Conservation (phyloP, 2,329 filamentous ascomycete genomes). For the Orbilia javanica region DNA sequence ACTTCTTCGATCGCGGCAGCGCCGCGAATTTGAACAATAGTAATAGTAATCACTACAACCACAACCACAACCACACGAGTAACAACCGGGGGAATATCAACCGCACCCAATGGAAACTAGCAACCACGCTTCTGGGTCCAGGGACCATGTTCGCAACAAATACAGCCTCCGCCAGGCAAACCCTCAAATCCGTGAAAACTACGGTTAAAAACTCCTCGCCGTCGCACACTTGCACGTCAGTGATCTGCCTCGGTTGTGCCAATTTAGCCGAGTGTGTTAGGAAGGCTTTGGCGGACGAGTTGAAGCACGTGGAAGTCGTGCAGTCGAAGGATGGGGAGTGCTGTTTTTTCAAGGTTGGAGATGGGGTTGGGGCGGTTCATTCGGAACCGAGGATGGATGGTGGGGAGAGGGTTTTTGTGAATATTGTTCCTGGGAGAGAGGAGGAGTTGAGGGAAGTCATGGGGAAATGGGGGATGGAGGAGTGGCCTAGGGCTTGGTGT, state of each 20-base stretch:
- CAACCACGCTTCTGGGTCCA: constrained; percentile 68
- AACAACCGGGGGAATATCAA: constrained; percentile 14
- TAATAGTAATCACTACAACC: constrained; percentile 26
- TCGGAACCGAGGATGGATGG: constrained; percentile 65
- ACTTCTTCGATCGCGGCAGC: constrained; percentile 65
- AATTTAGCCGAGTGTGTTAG: constrained; percentile 66
- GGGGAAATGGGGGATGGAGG: constrained; percentile 65
- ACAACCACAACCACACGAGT: neutral
- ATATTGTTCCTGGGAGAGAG: constrained; percentile 65
- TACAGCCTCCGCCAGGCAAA: constrained; percentile 63
- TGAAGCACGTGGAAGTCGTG: constrained; percentile 11
- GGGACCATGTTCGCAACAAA: constrained; percentile 67
- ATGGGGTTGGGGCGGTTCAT: constrained; percentile 66
- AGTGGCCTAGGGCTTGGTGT: constrained; percentile 65
- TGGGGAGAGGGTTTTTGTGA: constrained; percentile 64
- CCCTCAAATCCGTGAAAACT: constrained; percentile 63
- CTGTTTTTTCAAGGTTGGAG: constrained; percentile 67
- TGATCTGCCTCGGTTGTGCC: constrained; percentile 67
- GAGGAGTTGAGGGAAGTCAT: constrained; percentile 64
- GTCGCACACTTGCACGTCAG: constrained; percentile 66
- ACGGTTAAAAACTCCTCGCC: constrained; percentile 59
- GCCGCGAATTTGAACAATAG: constrained; percentile 51
- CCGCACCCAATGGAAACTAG: constrained; percentile 69
- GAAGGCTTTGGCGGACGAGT: constrained; percentile 62
- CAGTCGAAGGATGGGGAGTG: constrained; percentile 63